Base-by-base conservation (phyloP, 805 yeast genomes). In the Kockiozyma suomiensis region DNA sequence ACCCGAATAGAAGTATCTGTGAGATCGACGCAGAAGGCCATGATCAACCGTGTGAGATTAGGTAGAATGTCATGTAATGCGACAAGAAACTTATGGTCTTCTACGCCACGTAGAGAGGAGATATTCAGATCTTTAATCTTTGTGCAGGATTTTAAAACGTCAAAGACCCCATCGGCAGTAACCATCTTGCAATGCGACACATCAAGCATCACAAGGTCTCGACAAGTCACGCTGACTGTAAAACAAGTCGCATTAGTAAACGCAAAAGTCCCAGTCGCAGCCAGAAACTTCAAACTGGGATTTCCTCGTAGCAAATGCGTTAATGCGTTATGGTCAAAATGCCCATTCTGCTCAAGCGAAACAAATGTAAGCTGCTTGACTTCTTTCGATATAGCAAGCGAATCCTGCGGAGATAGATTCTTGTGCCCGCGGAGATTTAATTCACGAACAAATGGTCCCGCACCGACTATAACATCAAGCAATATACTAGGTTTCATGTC, bases 281-380 rank as follows among this genome's bases (percentile, higher is more conserved):
- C 48, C 32, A 57, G n/a, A 19, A 51, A 41, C 32, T 28, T 30
- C 41, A 62, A 52, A 7, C 17, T 25, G 33, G 25, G 10, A 32
- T 60, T 61, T 32, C 30, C 46, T 38, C 48, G 47, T 35, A 62
- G 17, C 12, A 62, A 40, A 28, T 55, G 65, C 21, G 58, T 51
- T 26, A 62, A 60, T 42, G 63, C 58, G 33, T 51, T 55, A 49
- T 55, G 61, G 37, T 62, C 66, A 47, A 62, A 62, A 37, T 17
- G 26, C 13, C 43, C 38, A 45, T 59, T 45, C 25, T 57, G 58
- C 35, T 62, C 66, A 25, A 61, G 47, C 33, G 52, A 47, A 4
- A 62, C 15, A 32, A 46, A 55, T n/a, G n/a, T 32, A 12, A 62
- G 52, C n/a, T 40, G 41, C 33, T 15, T 21, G n/a, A 50, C 12